Percentiles rank a stretch among this genome's conserved stretches.
Conservation (phyloP, 305 asterid species). For the Fraxinus angustifolia region DNA sequence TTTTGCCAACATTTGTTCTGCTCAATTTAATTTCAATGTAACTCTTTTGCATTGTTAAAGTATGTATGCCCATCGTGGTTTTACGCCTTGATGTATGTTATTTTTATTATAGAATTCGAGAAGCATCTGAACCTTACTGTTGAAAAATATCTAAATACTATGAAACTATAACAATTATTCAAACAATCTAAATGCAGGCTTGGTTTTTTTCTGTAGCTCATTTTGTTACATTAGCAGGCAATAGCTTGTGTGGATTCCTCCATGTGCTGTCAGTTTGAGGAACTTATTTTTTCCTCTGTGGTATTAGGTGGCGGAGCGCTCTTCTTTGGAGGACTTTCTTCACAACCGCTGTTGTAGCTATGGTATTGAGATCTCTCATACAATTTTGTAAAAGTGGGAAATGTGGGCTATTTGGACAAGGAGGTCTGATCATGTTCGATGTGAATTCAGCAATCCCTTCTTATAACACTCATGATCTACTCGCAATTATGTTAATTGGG, state of each 20-base stretch:
- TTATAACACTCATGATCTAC: conserved; percentile 60
- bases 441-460: conserved; percentile 50
- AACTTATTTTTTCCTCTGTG: conserved; percentile 10
- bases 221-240: neutral
- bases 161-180: neutral
- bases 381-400: conserved; percentile 63
- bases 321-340: conserved; percentile 97
- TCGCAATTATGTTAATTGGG: conserved; percentile 76
- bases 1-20: neutral
- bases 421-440: conserved; percentile 85
- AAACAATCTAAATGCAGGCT: conserved; percentile 2
- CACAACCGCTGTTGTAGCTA: conserved; percentile 94
- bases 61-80: neutral
- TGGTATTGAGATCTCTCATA: conserved; percentile 67
- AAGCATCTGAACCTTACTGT: neutral
- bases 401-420: conserved; percentile 92
- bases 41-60: neutral
- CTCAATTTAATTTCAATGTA: neutral
- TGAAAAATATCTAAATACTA: neutral
- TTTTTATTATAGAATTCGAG: neutral
- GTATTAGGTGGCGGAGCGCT: conserved; percentile 88
- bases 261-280: neutral
- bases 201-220: conserved; percentile 7
- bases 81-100: neutral
- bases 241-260: conserved; percentile 17